Evolutionary conservation across 805 yeast species (phyloP).

Genomic region (Vanderwaltozyma verrucispora): DNA sequence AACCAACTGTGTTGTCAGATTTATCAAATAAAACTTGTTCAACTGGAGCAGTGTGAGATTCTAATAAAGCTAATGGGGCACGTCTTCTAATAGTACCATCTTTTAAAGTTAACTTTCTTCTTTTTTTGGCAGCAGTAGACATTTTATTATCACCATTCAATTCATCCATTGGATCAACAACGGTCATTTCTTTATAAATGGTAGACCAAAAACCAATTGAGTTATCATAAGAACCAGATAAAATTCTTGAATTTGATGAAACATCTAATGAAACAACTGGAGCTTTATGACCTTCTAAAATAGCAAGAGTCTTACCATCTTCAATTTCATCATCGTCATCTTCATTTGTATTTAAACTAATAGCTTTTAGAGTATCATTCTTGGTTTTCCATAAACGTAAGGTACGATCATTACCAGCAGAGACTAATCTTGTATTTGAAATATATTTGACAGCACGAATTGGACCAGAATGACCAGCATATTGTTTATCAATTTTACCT

Average conservation of each 20-base stretch:
- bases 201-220: constrained; percentile 85
- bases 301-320: constrained; percentile 69
- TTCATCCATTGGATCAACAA: constrained; percentile 39
- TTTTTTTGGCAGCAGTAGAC: constrained; percentile 77
- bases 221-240: constrained; percentile 80
- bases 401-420: constrained; percentile 84
- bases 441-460: constrained; percentile 77
- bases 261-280: constrained; percentile 72
- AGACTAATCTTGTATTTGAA: constrained; percentile 60
- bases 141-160: constrained; percentile 36
- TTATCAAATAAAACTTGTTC: constrained; percentile 71
- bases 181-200: constrained; percentile 70
- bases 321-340: constrained; percentile 43
- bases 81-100: constrained; percentile 71
- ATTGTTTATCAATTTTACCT: constrained; percentile 66
- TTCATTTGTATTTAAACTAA: constrained; percentile 9
- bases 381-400: constrained; percentile 79
- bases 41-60: constrained; percentile 80
- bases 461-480: constrained; percentile 82
- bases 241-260: constrained; percentile 46
- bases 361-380: constrained; percentile 21
- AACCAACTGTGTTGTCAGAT: constrained; percentile 69
- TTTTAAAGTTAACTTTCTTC: constrained; percentile 71
- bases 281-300: constrained; percentile 82
- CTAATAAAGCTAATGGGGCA: constrained; percentile 69